Percentiles rank a stretch among this genome's conserved stretches.
Evolutionary conservation across 768 basidiomycete species (phyloP).

Genomic region (Tylopilus balloui): DNA sequence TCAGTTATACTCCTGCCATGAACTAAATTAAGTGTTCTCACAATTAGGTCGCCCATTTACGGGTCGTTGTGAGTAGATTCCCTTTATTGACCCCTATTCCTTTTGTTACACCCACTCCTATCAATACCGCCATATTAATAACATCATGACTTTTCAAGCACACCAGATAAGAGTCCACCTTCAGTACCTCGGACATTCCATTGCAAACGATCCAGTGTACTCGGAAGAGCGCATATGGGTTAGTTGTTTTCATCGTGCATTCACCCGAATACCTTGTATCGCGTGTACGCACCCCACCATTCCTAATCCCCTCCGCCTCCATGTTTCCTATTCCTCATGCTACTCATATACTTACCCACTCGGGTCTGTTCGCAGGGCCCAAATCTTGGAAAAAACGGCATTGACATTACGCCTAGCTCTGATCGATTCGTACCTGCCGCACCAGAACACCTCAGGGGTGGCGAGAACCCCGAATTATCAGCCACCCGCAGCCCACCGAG

Average conservation of each 20-base stretch:
- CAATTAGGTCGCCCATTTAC: conserved; percentile 76
- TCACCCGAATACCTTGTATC: not conserved
- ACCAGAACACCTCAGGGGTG: conserved; percentile 33
- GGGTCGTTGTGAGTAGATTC: conserved; percentile 71
- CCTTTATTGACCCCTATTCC: not conserved
- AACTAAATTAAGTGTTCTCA: conserved; percentile 3
- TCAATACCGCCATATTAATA: conserved; percentile 7
- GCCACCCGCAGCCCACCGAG: not conserved
- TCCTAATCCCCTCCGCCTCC: not conserved
- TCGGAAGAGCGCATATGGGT: conserved; percentile 78
- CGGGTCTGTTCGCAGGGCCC: conserved; percentile 46
- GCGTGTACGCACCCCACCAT: not conserved
- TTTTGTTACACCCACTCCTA: not conserved
- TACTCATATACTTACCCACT: conserved; percentile 1
- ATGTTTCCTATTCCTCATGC: not conserved
- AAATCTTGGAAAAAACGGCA: conserved; percentile 71
- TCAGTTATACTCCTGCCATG: not conserved
- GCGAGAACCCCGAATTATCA: conserved; percentile 48
- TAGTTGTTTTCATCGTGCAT: conserved; percentile 11
- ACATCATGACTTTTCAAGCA: conserved; percentile 42
- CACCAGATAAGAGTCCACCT: conserved; percentile 98
- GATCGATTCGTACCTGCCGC: conserved; percentile 61
- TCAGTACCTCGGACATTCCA: conserved; percentile 89
- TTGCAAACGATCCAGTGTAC: conserved; percentile 95
- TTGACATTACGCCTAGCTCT: conserved; percentile 68